Conservation (phyloP, 192 early-diverging fungal genomes). For the Linnemannia hyalina region DNA sequence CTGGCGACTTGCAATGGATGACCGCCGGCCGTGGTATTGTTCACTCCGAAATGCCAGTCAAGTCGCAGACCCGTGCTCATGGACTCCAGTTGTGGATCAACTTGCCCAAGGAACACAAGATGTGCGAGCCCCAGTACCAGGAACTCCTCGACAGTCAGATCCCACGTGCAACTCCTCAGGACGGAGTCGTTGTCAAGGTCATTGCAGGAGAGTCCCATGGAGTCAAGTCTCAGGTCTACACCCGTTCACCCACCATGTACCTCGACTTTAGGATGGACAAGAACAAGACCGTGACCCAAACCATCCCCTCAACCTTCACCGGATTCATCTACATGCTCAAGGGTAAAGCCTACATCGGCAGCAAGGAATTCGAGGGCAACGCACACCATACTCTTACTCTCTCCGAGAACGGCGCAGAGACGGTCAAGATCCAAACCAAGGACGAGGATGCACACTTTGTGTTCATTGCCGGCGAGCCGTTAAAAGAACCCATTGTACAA, state of each 20-base stretch:
- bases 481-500: conserved; percentile 67
- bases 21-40: conserved; percentile 77
- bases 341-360: conserved; percentile 32
- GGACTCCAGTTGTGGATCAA: conserved; percentile 77
- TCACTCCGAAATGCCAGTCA: conserved; percentile 66
- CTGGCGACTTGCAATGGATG: conserved; percentile 75
- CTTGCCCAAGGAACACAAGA: conserved; percentile 63
- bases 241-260: conserved; percentile 48
- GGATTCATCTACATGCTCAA: conserved; percentile 45
- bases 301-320: conserved; percentile 42
- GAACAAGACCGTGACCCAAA: conserved; percentile 27
- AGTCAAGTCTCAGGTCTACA: conserved; percentile 26
- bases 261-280: conserved; percentile 40
- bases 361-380: conserved; percentile 32
- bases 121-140: conserved; percentile 63
- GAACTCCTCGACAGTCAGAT: conserved; percentile 30
- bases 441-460: conserved; percentile 44
- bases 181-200: conserved; percentile 17
- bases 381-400: conserved; percentile 31
- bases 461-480: conserved; percentile 63
- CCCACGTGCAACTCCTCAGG: conserved; percentile 12
- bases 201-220: conserved; percentile 49
- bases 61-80: conserved; percentile 40
- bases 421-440: conserved; percentile 38
- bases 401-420: conserved; percentile 33